phyloP scores from a whole-genome alignment of 169 alveolate genomes.

The Plasmodium ovale region DNA sequence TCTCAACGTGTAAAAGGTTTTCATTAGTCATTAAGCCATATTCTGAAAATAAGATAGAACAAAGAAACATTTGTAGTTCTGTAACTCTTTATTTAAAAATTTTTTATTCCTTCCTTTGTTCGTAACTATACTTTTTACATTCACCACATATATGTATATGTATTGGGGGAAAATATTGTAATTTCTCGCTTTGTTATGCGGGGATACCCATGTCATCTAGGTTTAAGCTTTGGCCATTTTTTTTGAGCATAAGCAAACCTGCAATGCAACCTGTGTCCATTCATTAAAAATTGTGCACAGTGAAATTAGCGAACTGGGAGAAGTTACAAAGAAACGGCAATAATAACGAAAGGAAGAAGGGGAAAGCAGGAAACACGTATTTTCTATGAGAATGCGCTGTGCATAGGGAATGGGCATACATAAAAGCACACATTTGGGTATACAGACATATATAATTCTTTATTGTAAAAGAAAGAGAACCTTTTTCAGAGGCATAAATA shows the following conservation, averaged over 20 bases:
- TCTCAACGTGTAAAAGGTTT: conserved; percentile 50
- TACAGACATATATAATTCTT: background rate
- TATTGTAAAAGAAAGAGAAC: background rate
- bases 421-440: too few species aligned
- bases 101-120: background rate
- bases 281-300: background rate
- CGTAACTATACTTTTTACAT: background rate
- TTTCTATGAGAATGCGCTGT: too few species aligned
- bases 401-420: too few species aligned
- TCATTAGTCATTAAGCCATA: conserved; percentile 63
- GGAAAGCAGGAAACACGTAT: background rate
- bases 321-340: too few species aligned
- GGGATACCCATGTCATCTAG: conserved; percentile 23
- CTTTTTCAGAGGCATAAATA: conserved; percentile 66
- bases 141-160: background rate
- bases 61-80: background rate
- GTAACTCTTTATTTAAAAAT: background rate
- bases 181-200: background rate
- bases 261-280: conserved; percentile 51
- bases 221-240: conserved; percentile 11
- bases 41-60: background rate
- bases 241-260: conserved; percentile 40
- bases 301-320: conserved; percentile 1
- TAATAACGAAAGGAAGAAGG: background rate
- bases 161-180: background rate